Conservation (phyloP, 1,139 yeast species). For the Saccharomyces hybrid region DNA sequence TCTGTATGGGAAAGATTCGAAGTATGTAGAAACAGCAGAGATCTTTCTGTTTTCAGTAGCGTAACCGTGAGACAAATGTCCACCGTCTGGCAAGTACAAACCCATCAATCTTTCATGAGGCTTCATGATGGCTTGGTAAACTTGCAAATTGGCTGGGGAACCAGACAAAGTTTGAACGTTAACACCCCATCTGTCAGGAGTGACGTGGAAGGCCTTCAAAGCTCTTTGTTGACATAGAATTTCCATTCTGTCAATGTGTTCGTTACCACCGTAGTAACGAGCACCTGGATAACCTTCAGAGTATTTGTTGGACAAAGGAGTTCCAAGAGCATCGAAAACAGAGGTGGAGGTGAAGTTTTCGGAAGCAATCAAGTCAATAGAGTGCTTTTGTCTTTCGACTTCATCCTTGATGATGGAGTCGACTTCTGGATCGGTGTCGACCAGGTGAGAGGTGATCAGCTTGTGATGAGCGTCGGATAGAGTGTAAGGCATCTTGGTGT, state of each 20-base stretch:
- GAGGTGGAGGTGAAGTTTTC: conserved; percentile 96
- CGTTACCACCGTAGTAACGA: conserved; percentile 84
- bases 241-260: conserved; percentile 91
- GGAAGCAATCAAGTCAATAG: conserved; percentile 88
- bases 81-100: conserved; percentile 94
- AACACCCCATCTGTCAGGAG: conserved; percentile 91
- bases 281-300: conserved; percentile 88
- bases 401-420: conserved; percentile 78
- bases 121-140: conserved; percentile 87
- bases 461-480: conserved; percentile 59
- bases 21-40: conserved; percentile 91
- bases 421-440: conserved; percentile 78
- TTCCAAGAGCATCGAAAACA: conserved; percentile 92
- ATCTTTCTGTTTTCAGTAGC: conserved; percentile 93
- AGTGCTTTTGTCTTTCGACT: conserved; percentile 87
- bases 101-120: conserved; percentile 97
- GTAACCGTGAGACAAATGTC: conserved; percentile 96
- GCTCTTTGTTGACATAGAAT: conserved; percentile 89
- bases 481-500: conserved; percentile 39
- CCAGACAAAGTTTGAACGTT: conserved; percentile 95
- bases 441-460: conserved; percentile 60
- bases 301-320: conserved; percentile 91
- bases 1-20: conserved; percentile 97
- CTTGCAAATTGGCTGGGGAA: conserved; percentile 95
- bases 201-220: conserved; percentile 70